A percentile compares a stretch with the other conserved stretches of the same genome.
phyloP scores from a whole-genome alignment of 108 stramenopile species.

The Cyclotella kingstonii region DNA sequence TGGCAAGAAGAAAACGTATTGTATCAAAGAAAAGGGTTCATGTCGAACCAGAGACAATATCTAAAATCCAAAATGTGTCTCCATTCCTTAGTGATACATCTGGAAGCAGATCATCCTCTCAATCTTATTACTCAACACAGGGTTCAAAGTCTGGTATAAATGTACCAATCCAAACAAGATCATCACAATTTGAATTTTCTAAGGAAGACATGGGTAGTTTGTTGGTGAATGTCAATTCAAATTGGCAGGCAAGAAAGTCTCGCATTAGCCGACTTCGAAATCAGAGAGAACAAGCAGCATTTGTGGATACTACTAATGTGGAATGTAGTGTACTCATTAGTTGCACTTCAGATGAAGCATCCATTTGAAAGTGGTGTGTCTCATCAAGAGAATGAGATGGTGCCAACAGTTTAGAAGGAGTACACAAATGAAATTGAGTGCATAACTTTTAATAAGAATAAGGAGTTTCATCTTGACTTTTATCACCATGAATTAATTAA shows the following conservation, averaged over 20 bases:
- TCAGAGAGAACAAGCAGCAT: constrained; percentile 17
- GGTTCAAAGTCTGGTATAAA: background rate
- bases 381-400: too few relatives aligned
- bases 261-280: constrained; percentile 27
- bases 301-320: too few relatives aligned
- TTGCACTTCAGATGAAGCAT: too few relatives aligned
- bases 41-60: background rate
- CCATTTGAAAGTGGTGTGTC: too few relatives aligned
- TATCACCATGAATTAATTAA: too few relatives aligned
- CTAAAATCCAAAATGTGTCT: background rate
- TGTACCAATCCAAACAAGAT: background rate
- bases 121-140: constrained; percentile 6
- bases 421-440: too few relatives aligned
- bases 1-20: constrained; percentile 33
- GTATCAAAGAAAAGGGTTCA: constrained; percentile 13
- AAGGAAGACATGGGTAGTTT: constrained; percentile 4
- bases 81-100: constrained; percentile 5
- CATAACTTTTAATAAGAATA: too few relatives aligned
- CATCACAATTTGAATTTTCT: background rate
- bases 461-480: too few relatives aligned
- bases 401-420: too few relatives aligned
- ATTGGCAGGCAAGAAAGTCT: constrained; percentile 40
- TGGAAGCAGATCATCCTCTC: constrained; percentile 1
- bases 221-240: background rate
- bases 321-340: too few relatives aligned